Evolutionary conservation across 441 rosid genomes (phyloP), one percentile per base, ranked within the genome.

Genomic region (Manihot esculenta): DNA sequence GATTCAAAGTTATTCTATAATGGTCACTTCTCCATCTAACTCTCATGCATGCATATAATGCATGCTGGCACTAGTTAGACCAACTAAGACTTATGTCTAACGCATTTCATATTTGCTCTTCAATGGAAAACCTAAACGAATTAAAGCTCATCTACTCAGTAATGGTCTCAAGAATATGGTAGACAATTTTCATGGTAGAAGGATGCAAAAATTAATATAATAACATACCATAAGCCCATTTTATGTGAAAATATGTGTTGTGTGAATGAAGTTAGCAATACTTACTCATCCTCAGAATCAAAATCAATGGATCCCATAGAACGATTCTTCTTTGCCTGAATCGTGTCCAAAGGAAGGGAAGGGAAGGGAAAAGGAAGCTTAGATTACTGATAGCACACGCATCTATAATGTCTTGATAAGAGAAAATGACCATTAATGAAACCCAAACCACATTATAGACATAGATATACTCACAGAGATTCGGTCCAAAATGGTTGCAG

Each of bases 261-360:
- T 51, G 73, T n/a, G 74, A 26, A 62, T 71, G 75, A 74, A 42
- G 59, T 61, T 26, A 65, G 50, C 35, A 73, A 76, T 75, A 89
- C 97, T 83, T 90, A 93, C 98, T 88, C 92, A 20, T 87, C 92
- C 72, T 88, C 87, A 50, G 66, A 27, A 68, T 81, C 50, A 63
- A 45, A 82, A 81, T 90, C 92, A 72, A 84, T 79, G 73, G 91
- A 88, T 77, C 90, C 98, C 97, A 85, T 82, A 30, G 98, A 86
- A 44, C 84, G 94, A 77, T 90, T 86, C 88, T 85, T 96, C 84
- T 72, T 92, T 45, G 84, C 97, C 99, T 96, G 87, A 72, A 79
- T 49, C 72, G 61, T 44, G 66, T 21, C 64, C 69, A 71, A 61
- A 54, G 64, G 7, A 7, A 35, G 38, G 27, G 54, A 9, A 64